These are phyloP conservation scores for Trichomonas gallinae DNA, from an alignment of 208 protist genomes.

Conservation along the genomic window DNA sequence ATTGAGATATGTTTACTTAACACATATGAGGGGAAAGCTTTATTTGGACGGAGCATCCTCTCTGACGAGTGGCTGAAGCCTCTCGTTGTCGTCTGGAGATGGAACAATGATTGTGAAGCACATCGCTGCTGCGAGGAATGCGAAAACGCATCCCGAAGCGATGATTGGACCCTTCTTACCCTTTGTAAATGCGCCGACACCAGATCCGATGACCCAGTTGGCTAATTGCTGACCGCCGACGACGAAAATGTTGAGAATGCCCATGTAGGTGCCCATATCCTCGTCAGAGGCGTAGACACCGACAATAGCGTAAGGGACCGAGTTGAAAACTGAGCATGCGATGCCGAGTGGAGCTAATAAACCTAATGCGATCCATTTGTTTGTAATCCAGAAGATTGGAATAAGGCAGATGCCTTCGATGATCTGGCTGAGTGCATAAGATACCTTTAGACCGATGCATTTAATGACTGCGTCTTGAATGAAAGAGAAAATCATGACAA, in stretches of 20 bases:
- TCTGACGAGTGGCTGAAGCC: background rate
- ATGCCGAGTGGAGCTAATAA: background rate
- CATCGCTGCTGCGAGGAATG: background rate
- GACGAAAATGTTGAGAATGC: background rate
- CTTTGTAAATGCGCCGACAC: background rate
- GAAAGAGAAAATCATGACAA: background rate
- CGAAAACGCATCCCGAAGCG: background rate
- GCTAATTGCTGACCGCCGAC: background rate
- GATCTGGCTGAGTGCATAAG: background rate
- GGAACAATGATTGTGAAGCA: background rate
- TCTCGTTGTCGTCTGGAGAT: background rate
- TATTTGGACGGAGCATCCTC: background rate
- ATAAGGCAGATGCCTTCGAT: background rate
- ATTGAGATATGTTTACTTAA: too few species aligned
- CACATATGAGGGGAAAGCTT: too few species aligned
- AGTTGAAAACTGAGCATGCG: background rate
- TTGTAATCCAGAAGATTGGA: background rate
- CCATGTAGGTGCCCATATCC: background rate
- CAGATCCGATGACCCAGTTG: background rate
- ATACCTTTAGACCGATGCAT: background rate
- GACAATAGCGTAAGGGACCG: constrained; percentile 1
- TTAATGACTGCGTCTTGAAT: background rate
- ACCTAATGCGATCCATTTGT: background rate
- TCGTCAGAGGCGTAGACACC: background rate
- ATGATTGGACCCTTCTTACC: background rate